These are phyloP conservation scores for Boletus coffeatus DNA, from an alignment of 1,284 basidiomycete genomes.

Conservation along the genomic window DNA sequence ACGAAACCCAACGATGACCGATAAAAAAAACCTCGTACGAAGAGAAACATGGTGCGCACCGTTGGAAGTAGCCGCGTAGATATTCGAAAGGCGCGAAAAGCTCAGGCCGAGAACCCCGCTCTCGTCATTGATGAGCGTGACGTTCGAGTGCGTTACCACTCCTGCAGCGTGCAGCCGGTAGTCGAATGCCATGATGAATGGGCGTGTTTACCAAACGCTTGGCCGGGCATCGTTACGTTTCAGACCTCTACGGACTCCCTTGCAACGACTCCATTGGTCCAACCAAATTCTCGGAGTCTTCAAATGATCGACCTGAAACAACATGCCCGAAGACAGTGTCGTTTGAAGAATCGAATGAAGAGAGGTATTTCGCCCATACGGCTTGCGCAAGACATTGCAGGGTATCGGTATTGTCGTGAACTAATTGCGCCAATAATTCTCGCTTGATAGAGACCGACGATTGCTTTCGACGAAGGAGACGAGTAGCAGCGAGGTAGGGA, in stretches of 20 bases:
- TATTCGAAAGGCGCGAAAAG: slow-evolving; percentile 65
- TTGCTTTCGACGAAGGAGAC: slow-evolving; percentile 6
- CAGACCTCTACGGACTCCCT: slow-evolving; percentile 53
- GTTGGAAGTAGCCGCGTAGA: slow-evolving; percentile 42
- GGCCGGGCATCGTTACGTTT: slow-evolving; percentile 52
- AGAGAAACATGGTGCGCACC: slow-evolving; percentile 36
- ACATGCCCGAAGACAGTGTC: slow-evolving; percentile 47
- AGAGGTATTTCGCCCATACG: slow-evolving; percentile 38
- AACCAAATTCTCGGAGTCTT: too few relatives aligned
- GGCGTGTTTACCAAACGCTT: slow-evolving; percentile 55
- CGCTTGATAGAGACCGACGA: slow-evolving; percentile 9
- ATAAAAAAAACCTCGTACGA: background rate
- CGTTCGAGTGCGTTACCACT: slow-evolving; percentile 55
- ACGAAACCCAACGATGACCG: slow-evolving; percentile 2
- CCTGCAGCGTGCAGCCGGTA: slow-evolving; percentile 33
- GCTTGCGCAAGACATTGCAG: slow-evolving; percentile 39
- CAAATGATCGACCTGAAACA: background rate
- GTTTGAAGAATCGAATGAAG: slow-evolving; percentile 26
- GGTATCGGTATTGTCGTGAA: slow-evolving; percentile 28
- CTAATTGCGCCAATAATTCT: slow-evolving; percentile 12
- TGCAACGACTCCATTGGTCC: slow-evolving; percentile 53
- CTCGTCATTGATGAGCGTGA: slow-evolving; percentile 53
- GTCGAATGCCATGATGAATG: slow-evolving; percentile 3
- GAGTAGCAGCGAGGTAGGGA: slow-evolving; percentile 12
- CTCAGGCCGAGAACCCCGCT: slow-evolving; percentile 73